Conservation (phyloP, 805 yeast genomes). For the Suhomyces kilbournensis region DNA sequence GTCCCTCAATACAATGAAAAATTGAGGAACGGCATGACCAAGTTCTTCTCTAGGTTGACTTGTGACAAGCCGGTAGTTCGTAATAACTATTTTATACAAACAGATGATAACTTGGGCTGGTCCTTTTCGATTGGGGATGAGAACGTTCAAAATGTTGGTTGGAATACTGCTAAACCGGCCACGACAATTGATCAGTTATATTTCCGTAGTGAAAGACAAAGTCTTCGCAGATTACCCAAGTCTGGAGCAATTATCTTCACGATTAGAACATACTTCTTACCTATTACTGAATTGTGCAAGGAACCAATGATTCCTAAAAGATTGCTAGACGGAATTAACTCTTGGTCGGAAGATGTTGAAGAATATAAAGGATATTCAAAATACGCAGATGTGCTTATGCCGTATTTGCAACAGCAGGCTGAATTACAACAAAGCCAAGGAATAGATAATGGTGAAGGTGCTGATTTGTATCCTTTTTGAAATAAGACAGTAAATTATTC, state of each 20-base stretch:
- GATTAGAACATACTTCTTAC: slow-evolving; percentile 60
- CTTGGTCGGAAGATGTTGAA: slow-evolving; percentile 60
- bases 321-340: slow-evolving; percentile 53
- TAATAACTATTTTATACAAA: slow-evolving; percentile 64
- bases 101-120: slow-evolving; percentile 64
- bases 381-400: slow-evolving; percentile 51
- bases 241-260: slow-evolving; percentile 60
- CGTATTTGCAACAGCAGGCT: slow-evolving; percentile 50
- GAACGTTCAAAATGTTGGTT: slow-evolving; percentile 41
- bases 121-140: slow-evolving; percentile 62
- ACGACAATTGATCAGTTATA: slow-evolving; percentile 44
- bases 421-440: slow-evolving; percentile 48
- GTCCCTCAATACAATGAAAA: slow-evolving; percentile 64
- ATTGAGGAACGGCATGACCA: slow-evolving; percentile 61
- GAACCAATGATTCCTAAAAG: slow-evolving; percentile 65
- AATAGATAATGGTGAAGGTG: slow-evolving; percentile 36
- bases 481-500: background rate
- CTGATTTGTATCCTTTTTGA: slow-evolving; percentile 42
- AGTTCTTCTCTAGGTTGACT: slow-evolving; percentile 55
- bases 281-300: slow-evolving; percentile 49
- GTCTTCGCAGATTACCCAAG: slow-evolving; percentile 57
- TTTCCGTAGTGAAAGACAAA: slow-evolving; percentile 64
- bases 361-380: slow-evolving; percentile 58
- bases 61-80: slow-evolving; percentile 65
- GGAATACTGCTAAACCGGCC: slow-evolving; percentile 61